A percentile compares a stretch with the other conserved stretches of the same genome.
phyloP scores from a whole-genome alignment of 169 alveolate species.

The Theileria annulata region DNA sequence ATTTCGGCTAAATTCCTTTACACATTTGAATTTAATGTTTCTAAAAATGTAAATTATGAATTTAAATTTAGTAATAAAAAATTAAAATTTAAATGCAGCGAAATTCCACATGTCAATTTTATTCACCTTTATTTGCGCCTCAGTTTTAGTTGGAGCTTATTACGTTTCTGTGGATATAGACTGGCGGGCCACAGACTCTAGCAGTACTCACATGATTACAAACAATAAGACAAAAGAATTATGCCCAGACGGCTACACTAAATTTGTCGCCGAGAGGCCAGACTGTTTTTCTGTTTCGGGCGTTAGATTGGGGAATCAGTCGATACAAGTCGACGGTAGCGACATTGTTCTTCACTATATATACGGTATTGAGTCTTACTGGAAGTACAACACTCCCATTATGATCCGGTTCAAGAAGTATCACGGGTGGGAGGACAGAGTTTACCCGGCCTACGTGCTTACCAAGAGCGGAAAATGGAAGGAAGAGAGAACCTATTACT shows the following conservation, averaged over 20 bases:
- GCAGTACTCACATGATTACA: conserved; percentile 14
- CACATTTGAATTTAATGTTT: neutral
- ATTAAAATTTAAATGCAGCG: neutral
- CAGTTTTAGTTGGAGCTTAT: neutral
- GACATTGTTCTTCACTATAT: conserved; percentile 9
- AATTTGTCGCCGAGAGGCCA: conserved; percentile 9
- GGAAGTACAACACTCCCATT: neutral
- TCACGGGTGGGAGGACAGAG: neutral
- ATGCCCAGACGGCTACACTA: conserved; percentile 11
- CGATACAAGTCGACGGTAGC: neutral
- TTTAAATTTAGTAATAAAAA: neutral
- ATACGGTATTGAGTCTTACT: conserved; percentile 1
- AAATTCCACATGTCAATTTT: neutral
- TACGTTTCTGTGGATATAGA: conserved; percentile 14
- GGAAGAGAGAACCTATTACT: neutral
- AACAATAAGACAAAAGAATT: neutral
- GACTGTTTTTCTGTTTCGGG: conserved; percentile 10
- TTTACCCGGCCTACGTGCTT: conserved; percentile 14
- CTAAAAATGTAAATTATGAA: neutral
- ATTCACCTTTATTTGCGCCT: neutral
- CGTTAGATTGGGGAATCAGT: neutral
- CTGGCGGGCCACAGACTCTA: conserved; percentile 2
- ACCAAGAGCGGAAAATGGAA: conserved; percentile 3
- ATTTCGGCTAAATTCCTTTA: neutral
- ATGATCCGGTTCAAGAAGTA: conserved; percentile 16